A percentile compares a stretch with the other conserved stretches of the same genome.
phyloP scores from a whole-genome alignment of 2,329 filamentous ascomycete species.

The Cercospora sp. region DNA sequence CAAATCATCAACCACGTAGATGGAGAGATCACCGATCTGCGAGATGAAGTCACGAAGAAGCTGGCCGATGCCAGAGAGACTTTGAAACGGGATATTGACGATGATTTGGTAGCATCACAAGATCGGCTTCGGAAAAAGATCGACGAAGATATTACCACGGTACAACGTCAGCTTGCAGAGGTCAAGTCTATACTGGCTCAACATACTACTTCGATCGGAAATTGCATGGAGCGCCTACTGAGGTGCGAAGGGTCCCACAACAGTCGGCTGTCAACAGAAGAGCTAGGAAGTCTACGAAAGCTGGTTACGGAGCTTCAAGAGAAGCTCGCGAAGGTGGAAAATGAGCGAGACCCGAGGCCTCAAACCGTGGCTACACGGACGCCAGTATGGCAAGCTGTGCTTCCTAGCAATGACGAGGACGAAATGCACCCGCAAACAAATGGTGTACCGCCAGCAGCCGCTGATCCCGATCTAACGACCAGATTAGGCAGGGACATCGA shows the following conservation, averaged over 20 bases:
- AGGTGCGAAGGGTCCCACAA: constrained; percentile 2
- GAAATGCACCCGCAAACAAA: not conserved
- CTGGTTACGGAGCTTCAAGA: not conserved
- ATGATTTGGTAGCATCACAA: not conserved
- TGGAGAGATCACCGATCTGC: not conserved
- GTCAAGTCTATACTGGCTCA: constrained; percentile 1
- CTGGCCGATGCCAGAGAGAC: not conserved
- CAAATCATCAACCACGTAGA: not conserved
- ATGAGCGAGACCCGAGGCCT: not conserved
- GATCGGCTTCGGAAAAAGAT: not conserved
- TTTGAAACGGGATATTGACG: not conserved
- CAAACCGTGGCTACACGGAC: not conserved
- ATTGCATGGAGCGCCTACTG: constrained; percentile 9
- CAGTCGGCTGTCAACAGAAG: not conserved
- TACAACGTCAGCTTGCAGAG: not conserved
- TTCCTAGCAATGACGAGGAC: not conserved
- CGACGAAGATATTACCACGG: not conserved
- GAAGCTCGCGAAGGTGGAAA: not conserved
- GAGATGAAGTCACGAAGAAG: not conserved
- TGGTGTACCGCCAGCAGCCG: not conserved
- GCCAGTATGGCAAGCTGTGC: constrained; percentile 6
- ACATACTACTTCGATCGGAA: constrained; percentile 6
- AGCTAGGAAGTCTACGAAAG: not conserved
- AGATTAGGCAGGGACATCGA: constrained; percentile 2
- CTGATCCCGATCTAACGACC: not conserved